Conservation (phyloP, 495 filamentous ascomycete species). For the Bacidia gigantensis region DNA sequence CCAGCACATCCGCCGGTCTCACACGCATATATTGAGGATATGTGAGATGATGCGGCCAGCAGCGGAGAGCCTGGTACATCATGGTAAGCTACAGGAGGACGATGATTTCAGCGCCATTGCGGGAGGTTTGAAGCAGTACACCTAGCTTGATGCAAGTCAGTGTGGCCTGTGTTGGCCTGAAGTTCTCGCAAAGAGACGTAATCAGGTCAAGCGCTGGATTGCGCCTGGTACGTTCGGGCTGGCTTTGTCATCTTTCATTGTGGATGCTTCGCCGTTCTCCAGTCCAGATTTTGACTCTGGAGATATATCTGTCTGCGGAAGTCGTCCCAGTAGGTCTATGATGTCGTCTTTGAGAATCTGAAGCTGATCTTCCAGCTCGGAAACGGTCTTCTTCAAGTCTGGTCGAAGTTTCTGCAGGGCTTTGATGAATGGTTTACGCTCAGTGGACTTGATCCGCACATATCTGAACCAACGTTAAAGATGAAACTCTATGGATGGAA, state of each 20-base stretch:
- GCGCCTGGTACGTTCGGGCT: slow-evolving; percentile 2
- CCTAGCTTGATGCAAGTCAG: slow-evolving; percentile 3
- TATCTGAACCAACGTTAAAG: background rate
- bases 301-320: background rate
- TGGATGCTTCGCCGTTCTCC: background rate
- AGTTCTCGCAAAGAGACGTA: slow-evolving; percentile 1
- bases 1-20: background rate
- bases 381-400: background rate
- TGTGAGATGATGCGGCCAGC: slow-evolving; percentile 2
- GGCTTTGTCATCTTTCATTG: slow-evolving; percentile 3
- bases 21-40: slow-evolving; percentile 1
- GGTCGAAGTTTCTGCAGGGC: background rate
- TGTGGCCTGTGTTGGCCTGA: slow-evolving; percentile 1
- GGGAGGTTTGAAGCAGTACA: slow-evolving; percentile 4
- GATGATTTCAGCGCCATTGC: slow-evolving; percentile 6
- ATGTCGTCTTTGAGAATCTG: background rate
- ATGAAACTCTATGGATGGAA: background rate
- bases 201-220: slow-evolving; percentile 1
- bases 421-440: background rate
- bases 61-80: slow-evolving; percentile 5
- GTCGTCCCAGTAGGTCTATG: background rate
- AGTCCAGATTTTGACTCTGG: background rate
- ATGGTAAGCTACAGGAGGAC: slow-evolving; percentile 3
- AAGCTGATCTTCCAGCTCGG: background rate
- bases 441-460: background rate